Conservation (phyloP, 441 rosid genomes). For the Pelargonium australe region DNA sequence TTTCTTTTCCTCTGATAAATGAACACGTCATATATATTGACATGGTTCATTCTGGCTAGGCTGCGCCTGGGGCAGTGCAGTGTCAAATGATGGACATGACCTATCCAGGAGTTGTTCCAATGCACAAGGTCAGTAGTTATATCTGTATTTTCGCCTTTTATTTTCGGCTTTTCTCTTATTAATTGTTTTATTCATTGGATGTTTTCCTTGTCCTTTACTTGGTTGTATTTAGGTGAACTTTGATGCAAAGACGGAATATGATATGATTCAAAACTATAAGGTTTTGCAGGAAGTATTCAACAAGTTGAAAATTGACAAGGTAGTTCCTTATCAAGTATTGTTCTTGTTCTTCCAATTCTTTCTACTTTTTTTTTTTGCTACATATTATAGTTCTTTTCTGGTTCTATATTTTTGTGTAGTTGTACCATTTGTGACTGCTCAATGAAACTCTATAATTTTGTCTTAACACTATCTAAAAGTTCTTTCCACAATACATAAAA, state of each 20-base stretch:
- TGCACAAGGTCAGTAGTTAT: slow-evolving; percentile 67
- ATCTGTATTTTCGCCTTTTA: not conserved
- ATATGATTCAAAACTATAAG: slow-evolving; percentile 95
- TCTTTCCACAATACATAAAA: not conserved
- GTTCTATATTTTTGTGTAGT: too few species aligned
- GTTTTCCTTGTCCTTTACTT: slow-evolving; percentile 15
- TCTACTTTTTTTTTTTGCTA: not conserved
- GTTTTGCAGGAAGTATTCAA: slow-evolving; percentile 85
- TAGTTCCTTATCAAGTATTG: slow-evolving; percentile 16
- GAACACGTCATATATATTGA: not conserved
- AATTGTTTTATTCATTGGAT: not conserved
- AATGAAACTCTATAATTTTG: not conserved
- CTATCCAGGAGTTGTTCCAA: slow-evolving; percentile 88
- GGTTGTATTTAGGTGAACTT: slow-evolving; percentile 63
- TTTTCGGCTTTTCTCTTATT: too few species aligned
- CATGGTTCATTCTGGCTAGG: slow-evolving; percentile 34
- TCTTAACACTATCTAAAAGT: too few species aligned
- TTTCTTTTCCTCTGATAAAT: not conserved
- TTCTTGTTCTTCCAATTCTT: not conserved
- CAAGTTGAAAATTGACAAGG: slow-evolving; percentile 91
- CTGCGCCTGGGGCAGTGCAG: slow-evolving; percentile 98
- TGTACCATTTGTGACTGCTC: not conserved
- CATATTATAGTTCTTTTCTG: not conserved
- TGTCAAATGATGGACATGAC: slow-evolving; percentile 97
- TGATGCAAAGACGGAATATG: slow-evolving; percentile 89